Conservation (phyloP, 2,329 filamentous ascomycete species). For the Cladophialophora yegresii region DNA sequence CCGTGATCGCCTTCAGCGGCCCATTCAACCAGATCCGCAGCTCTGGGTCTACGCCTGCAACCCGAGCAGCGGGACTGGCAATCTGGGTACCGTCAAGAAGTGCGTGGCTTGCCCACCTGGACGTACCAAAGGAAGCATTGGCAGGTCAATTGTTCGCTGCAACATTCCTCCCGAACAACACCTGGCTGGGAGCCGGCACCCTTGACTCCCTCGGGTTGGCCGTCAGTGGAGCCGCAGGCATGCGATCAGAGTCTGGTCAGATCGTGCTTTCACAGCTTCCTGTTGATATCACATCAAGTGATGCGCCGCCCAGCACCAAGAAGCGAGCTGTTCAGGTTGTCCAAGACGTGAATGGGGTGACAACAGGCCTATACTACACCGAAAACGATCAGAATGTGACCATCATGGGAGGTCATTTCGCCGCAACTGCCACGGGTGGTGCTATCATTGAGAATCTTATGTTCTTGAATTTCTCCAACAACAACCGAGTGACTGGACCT, state of each 20-base stretch:
- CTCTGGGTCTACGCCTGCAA: constrained; percentile 64
- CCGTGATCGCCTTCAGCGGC: constrained; percentile 77
- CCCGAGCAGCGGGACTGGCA: constrained; percentile 73
- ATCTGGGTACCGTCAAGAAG: constrained; percentile 84
- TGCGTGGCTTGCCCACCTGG: constrained; percentile 82
- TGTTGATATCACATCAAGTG: constrained; percentile 52
- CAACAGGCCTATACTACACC: constrained; percentile 75
- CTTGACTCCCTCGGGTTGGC: constrained; percentile 73
- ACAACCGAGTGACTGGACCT: constrained; percentile 68
- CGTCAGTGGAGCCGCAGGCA: constrained; percentile 70
- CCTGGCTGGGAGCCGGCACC: constrained; percentile 76
- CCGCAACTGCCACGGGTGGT: constrained; percentile 67
- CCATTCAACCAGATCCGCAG: constrained; percentile 72
- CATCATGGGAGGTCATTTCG: constrained; percentile 84
- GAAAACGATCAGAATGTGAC: constrained; percentile 74
- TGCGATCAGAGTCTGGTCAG: constrained; percentile 48
- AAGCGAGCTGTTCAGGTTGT: constrained; percentile 39
- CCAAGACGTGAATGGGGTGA: constrained; percentile 54
- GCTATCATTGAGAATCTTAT: constrained; percentile 75
- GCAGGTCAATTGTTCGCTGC: constrained; percentile 72
- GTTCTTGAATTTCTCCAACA: constrained; percentile 75
- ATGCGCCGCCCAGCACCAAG: constrained; percentile 32
- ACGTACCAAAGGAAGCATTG: constrained; percentile 64
- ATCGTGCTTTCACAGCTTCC: constrained; percentile 46
- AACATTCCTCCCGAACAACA: constrained; percentile 62